phyloP scores from a whole-genome alignment of 1,284 basidiomycete genomes.

The Taiwanofungus camphoratus region DNA sequence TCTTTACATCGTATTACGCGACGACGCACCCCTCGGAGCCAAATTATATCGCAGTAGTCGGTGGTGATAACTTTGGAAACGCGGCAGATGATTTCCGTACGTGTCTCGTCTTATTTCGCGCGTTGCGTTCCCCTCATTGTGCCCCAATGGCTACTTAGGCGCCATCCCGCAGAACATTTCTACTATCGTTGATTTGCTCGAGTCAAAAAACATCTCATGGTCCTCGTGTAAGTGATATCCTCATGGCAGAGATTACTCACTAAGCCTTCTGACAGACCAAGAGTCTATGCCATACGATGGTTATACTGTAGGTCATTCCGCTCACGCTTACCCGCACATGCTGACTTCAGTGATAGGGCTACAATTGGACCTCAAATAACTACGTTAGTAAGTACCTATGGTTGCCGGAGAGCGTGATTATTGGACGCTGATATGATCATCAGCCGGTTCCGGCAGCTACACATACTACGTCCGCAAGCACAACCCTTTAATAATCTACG shows the following conservation, averaged over 20 bases:
- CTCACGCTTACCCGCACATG: not conserved
- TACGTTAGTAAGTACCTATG: conserved; percentile 40
- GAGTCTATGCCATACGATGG: conserved; percentile 58
- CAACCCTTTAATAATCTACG: conserved; percentile 51
- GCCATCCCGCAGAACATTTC: conserved; percentile 38
- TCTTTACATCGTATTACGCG: conserved; percentile 47
- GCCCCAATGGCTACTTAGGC: conserved; percentile 13
- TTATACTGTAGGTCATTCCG: conserved; percentile 30
- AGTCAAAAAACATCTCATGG: conserved; percentile 53
- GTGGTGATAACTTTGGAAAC: conserved; percentile 57
- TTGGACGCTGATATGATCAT: no score
- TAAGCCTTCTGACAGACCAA: conserved; percentile 30
- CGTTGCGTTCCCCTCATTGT: no score
- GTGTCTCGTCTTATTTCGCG: no score
- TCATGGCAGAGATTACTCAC: no score
- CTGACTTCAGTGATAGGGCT: conserved; percentile 11
- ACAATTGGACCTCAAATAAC: conserved; percentile 38
- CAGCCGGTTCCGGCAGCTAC: conserved; percentile 29
- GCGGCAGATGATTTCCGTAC: conserved; percentile 39
- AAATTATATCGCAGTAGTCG: conserved; percentile 47
- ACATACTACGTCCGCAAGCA: conserved; percentile 56
- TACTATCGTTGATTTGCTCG: conserved; percentile 60
- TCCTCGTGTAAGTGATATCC: conserved; percentile 28
- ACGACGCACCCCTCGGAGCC: conserved; percentile 64
- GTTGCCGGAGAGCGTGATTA: no score